phyloP scores from a whole-genome alignment of 2,329 filamentous ascomycete species.

The Pseudogymnoascus sp. region DNA sequence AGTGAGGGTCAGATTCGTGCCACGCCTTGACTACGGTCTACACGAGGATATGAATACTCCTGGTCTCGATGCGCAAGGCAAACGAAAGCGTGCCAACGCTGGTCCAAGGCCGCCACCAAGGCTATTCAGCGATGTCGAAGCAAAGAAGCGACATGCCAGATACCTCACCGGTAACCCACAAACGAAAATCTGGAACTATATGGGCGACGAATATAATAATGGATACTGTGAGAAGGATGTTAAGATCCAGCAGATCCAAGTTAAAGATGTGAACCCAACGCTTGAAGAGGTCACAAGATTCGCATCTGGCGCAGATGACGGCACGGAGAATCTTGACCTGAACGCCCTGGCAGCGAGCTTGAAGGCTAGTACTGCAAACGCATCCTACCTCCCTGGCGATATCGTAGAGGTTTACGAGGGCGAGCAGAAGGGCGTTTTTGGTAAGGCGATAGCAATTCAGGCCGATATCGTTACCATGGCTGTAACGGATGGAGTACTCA shows the following conservation, averaged over 20 bases:
- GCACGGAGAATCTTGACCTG: constrained; percentile 86
- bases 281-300: constrained; percentile 96
- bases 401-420: constrained; percentile 94
- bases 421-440: constrained; percentile 85
- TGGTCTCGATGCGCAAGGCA: constrained; percentile 44
- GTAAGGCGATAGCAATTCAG: constrained; percentile 76
- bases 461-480: constrained; percentile 86
- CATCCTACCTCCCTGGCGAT: constrained; percentile 84
- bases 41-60: constrained; percentile 61
- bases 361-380: constrained; percentile 71
- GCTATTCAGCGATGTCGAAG: constrained; percentile 87
- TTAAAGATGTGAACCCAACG: constrained; percentile 84
- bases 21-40: constrained; percentile 82
- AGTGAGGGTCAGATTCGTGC: constrained; percentile 78
- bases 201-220: constrained; percentile 81
- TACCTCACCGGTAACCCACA: constrained; percentile 39
- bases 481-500: constrained; percentile 73
- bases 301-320: constrained; percentile 78
- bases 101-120: constrained; percentile 74
- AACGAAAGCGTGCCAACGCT: constrained; percentile 66
- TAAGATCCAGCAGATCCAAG: constrained; percentile 76
- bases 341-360: constrained; percentile 83
- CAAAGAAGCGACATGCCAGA: constrained; percentile 73
- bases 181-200: constrained; percentile 69
- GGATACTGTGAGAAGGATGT: constrained; percentile 92